These are phyloP conservation scores for Agrocybe pediades DNA, from an alignment of 768 basidiomycete species.

Conservation along the genomic window DNA sequence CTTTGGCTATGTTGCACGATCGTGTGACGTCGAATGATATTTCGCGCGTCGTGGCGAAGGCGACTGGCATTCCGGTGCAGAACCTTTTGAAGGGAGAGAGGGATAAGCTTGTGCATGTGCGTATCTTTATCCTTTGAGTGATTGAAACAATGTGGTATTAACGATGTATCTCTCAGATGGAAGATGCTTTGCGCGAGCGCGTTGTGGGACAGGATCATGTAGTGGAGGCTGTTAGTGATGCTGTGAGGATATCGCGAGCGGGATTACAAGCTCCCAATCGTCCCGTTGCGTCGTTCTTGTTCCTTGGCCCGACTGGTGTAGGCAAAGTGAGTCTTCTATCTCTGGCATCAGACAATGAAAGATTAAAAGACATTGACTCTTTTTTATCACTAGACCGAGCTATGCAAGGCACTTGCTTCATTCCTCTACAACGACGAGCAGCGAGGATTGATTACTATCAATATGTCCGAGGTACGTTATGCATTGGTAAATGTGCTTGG, in stretches of 20 bases:
- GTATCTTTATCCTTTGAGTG: conserved; percentile 25
- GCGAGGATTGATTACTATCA: conserved; percentile 85
- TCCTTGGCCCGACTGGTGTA: conserved; percentile 87
- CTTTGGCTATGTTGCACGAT: conserved; percentile 75
- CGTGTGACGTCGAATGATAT: conserved; percentile 90
- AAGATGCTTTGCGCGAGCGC: conserved; percentile 67
- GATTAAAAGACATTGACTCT: neutral
- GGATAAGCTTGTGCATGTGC: conserved; percentile 85
- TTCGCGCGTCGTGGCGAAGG: conserved; percentile 82
- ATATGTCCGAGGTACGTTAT: conserved; percentile 95
- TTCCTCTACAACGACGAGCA: conserved; percentile 93
- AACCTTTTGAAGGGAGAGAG: conserved; percentile 87
- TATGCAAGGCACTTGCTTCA: conserved; percentile 84
- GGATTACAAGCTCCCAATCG: conserved; percentile 87
- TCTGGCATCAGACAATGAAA: conserved; percentile 2
- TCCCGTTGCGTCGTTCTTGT: conserved; percentile 91
- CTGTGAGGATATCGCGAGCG: conserved; percentile 90
- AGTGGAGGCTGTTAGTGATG: conserved; percentile 83
- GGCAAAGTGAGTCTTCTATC: conserved; percentile 57
- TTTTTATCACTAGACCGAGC: conserved; percentile 65
- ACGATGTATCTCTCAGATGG: conserved; percentile 62
- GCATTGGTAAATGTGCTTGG: no score
- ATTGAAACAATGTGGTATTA: neutral
- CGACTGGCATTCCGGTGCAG: conserved; percentile 90
- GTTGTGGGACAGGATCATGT: conserved; percentile 94